Evolutionary conservation across 306 rosid species (phyloP).

Genomic region (Urtica urens): DNA sequence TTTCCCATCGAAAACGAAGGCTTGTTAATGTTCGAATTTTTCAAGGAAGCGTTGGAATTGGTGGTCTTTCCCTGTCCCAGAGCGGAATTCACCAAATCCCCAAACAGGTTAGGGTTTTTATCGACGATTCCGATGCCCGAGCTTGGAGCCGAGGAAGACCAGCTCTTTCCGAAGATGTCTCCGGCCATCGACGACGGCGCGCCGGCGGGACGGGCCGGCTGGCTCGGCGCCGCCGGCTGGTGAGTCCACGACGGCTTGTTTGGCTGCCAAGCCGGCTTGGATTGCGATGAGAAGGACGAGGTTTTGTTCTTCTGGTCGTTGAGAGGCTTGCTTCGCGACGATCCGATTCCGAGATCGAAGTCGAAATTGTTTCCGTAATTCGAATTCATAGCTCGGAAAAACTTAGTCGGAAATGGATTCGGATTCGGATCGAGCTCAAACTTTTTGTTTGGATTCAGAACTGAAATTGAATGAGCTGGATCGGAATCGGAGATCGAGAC

Average conservation of each 20-base stretch:
- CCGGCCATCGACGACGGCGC: conserved; percentile 79
- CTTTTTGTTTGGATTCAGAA: neutral
- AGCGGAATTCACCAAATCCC: conserved; percentile 78
- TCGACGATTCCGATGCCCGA: conserved; percentile 43
- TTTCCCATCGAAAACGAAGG: conserved; percentile 61
- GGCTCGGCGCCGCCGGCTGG: conserved; percentile 43
- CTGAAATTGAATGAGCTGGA: neutral
- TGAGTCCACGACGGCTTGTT: conserved; percentile 75
- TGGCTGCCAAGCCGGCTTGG: conserved; percentile 56
- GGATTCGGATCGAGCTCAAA: neutral
- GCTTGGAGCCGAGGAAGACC: conserved; percentile 49
- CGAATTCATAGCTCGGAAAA: conserved; percentile 26
- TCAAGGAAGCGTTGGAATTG: conserved; percentile 43
- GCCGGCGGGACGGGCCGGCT: conserved; percentile 21
- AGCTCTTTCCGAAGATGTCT: conserved; percentile 76
- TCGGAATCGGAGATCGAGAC: neutral
- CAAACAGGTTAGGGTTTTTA: conserved; percentile 81
- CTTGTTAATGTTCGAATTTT: conserved; percentile 40
- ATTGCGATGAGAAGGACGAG: conserved; percentile 29
- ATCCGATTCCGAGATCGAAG: conserved; percentile 80
- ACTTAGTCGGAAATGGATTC: neutral
- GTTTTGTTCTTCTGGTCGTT: conserved; percentile 67
- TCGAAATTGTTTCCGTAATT: conserved; percentile 51
- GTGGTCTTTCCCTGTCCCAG: conserved; percentile 43
- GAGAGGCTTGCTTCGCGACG: conserved; percentile 64